Base-by-base conservation (phyloP, 139 green algal species). In the Protoeuglena noctilucae region DNA sequence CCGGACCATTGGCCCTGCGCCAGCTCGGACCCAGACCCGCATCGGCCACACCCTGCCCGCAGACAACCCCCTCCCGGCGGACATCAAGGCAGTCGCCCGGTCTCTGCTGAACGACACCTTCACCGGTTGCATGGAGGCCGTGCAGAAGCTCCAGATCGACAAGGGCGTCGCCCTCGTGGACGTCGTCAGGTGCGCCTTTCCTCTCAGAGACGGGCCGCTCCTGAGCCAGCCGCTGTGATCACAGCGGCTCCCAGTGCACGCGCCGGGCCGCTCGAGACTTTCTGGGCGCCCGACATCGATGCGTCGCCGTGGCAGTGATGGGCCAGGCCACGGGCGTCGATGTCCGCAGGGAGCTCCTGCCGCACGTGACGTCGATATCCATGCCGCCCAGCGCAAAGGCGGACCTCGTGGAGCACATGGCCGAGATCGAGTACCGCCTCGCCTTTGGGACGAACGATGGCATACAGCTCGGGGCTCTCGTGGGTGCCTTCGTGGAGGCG, bases 301-400 rank as follows among this genome's bases (percentile, higher is more conserved):
- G n/a, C n/a, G n/a, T n/a, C n/a, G n/a, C n/a, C n/a, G n/a, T n/a
- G n/a, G n/a, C n/a, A n/a, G n/a, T n/a, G n/a, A n/a, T n/a, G n/a
- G n/a, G n/a, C n/a, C n/a, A n/a, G n/a, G n/a, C n/a, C n/a, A n/a
- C n/a, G n/a, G n/a, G n/a, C n/a, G n/a, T n/a, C n/a, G n/a, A n/a
- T n/a, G n/a, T n/a, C n/a, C n/a, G n/a, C n/a, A n/a, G 84, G 30
- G 74, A 95, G 65, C 64, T 96, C 51, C 87, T 93, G 54, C 81
- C 78, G 74, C 89, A 73, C 48, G 61, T 94, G 24, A 84, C 89
- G 48, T 53, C 55, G 26, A 78, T 94, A 46, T 31, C 47, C 56
- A 81, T 95, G 68, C 84, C 84, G 3, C 40, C 63, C 0, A 31
- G 45, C 14, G 66, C 63, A 46, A 61, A 73, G 40, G 69, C 82